phyloP scores from a whole-genome alignment of 768 basidiomycete genomes.

The Tephrocybe sp. region DNA sequence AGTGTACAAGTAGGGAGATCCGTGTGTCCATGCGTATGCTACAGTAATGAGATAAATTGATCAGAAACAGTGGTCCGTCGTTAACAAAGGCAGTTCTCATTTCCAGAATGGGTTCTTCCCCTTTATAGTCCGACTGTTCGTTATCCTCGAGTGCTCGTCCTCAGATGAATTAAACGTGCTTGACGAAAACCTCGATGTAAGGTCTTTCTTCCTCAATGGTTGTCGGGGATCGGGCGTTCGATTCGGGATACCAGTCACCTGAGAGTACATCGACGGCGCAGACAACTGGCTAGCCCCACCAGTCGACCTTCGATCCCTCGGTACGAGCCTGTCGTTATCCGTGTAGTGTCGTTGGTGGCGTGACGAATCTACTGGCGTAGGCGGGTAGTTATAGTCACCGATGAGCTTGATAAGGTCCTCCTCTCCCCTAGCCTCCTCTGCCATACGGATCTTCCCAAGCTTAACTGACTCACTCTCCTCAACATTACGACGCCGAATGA shows the following conservation, averaged over 20 bases:
- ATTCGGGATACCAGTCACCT: constrained; percentile 57
- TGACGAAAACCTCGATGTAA: constrained; percentile 20
- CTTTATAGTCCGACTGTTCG: constrained; percentile 3
- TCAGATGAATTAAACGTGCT: constrained; percentile 33
- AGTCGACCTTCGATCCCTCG: constrained; percentile 13
- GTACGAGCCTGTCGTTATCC: constrained; percentile 17
- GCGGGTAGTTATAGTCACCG: constrained; percentile 18
- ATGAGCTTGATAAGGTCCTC: constrained; percentile 27
- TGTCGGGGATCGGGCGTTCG: constrained; percentile 55
- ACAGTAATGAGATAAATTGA: not conserved
- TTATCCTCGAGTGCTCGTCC: constrained; percentile 10
- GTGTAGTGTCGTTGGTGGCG: constrained; percentile 29
- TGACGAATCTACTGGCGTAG: constrained; percentile 7
- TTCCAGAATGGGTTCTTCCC: constrained; percentile 30
- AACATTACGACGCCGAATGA: constrained; percentile 4
- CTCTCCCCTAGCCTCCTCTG: constrained; percentile 23
- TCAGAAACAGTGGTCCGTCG: not conserved
- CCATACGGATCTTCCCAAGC: constrained; percentile 16
- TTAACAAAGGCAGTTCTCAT: constrained; percentile 14
- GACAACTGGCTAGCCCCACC: constrained; percentile 33
- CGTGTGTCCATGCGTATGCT: constrained; percentile 18
- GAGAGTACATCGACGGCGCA: constrained; percentile 55
- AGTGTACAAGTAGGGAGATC: too few relatives aligned
- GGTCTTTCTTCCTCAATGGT: constrained; percentile 17
- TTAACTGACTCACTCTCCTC: constrained; percentile 16